Conservation (phyloP, 331 rosid species). For the Acacia concinna region DNA sequence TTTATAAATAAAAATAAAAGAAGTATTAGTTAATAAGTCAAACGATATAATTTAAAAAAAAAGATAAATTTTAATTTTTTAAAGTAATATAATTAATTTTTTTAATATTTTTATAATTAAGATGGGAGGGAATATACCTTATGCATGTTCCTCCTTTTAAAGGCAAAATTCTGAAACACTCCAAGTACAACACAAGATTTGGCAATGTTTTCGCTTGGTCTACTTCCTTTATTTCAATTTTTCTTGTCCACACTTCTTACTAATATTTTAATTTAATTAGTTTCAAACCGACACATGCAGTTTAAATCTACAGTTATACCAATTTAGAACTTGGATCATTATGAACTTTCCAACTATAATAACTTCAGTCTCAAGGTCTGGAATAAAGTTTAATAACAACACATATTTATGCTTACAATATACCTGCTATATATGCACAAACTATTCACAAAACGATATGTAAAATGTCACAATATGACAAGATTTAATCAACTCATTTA, state of each 20-base stretch:
- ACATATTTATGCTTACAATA: background rate
- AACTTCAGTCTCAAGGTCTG: background rate
- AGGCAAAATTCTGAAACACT: background rate
- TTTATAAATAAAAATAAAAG: too few relatives aligned
- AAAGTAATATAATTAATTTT: too few relatives aligned
- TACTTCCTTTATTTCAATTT: background rate
- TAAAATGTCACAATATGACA: background rate
- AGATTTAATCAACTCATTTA: conserved; percentile 14
- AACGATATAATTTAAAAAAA: too few relatives aligned
- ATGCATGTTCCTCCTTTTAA: background rate
- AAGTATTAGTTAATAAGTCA: too few relatives aligned
- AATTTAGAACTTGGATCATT: background rate
- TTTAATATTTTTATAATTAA: too few relatives aligned
- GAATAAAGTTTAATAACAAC: background rate
- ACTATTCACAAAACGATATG: background rate
- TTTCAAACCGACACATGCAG: background rate
- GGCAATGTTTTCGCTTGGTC: background rate
- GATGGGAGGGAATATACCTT: too few relatives aligned
- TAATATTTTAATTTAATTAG: background rate
- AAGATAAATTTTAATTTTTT: too few relatives aligned
- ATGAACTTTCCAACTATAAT: background rate
- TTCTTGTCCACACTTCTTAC: background rate
- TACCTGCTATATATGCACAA: background rate
- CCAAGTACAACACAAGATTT: conserved; percentile 18
- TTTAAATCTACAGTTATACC: too few relatives aligned